Percentiles rank a stretch among this genome's conserved stretches.
Conservation (phyloP, 2,329 filamentous ascomycete species). For the Dactylonectria estremocensis region DNA sequence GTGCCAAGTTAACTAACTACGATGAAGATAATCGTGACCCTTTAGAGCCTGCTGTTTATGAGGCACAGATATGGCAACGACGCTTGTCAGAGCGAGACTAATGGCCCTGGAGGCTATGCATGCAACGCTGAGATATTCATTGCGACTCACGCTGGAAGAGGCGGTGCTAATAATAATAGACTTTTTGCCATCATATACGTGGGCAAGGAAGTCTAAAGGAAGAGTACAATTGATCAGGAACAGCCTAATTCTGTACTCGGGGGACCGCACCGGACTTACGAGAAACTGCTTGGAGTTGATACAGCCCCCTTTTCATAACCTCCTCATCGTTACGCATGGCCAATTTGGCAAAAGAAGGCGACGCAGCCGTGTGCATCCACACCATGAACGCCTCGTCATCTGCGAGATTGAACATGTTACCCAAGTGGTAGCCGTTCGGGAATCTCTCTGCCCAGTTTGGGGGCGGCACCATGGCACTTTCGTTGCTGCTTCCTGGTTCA, state of each 20-base stretch:
- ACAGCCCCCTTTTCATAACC: neutral
- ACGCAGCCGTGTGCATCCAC: conserved; percentile 18
- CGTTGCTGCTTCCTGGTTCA: neutral
- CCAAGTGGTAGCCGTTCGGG: neutral
- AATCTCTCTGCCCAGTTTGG: neutral
- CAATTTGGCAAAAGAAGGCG: conserved; percentile 9
- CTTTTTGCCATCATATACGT: neutral
- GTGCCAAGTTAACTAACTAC: neutral
- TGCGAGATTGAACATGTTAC: neutral
- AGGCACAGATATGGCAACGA: neutral
- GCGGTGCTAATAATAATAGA: neutral
- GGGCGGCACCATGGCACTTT: neutral
- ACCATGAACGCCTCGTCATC: conserved; percentile 20
- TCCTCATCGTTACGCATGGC: conserved; percentile 2
- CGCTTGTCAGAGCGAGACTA: neutral
- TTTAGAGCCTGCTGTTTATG: neutral
- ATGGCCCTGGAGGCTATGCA: neutral
- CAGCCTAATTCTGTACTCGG: neutral
- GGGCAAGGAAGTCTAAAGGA: neutral
- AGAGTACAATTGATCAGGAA: neutral
- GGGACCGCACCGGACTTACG: neutral
- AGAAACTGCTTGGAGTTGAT: neutral
- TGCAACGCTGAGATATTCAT: neutral
- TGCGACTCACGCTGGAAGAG: neutral
- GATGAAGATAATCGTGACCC: neutral